These are phyloP conservation scores for Camptophora hylomeconis DNA, from an alignment of 2,329 filamentous ascomycete species.

Conservation along the genomic window DNA sequence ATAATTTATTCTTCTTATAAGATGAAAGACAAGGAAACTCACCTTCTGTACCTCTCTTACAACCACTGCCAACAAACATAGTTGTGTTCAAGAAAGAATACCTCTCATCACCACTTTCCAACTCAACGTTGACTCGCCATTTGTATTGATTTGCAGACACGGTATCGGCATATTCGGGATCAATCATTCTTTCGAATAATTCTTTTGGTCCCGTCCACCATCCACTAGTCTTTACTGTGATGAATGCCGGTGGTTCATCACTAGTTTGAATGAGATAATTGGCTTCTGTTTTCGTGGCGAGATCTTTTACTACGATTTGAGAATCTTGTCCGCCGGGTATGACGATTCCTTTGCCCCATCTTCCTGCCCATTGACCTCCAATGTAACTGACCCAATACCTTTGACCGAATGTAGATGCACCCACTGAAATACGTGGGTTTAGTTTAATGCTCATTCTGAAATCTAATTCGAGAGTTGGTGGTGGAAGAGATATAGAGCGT, in stretches of 20 bases:
- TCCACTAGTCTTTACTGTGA: conserved; percentile 33
- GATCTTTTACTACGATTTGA: conserved; percentile 35
- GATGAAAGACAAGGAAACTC: conserved; percentile 7
- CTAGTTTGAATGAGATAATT: conserved; percentile 37
- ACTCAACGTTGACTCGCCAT: conserved; percentile 33
- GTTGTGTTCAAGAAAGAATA: conserved; percentile 37
- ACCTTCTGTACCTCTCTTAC: conserved; percentile 34
- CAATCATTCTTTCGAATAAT: conserved; percentile 34
- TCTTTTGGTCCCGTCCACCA: conserved; percentile 38
- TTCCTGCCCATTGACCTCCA: conserved; percentile 38
- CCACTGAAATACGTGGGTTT: conserved; percentile 36
- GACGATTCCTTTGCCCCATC: conserved; percentile 39
- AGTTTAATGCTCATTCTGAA: conserved; percentile 41
- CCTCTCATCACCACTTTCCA: conserved; percentile 38
- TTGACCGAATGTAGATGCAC: conserved; percentile 34
- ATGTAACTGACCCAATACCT: conserved; percentile 39
- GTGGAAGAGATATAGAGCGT: conserved; percentile 33
- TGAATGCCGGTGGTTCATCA: conserved; percentile 37
- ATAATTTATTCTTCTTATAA: neutral
- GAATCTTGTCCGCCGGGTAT: conserved; percentile 39
- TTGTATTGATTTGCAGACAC: conserved; percentile 37
- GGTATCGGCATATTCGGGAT: conserved; percentile 30
- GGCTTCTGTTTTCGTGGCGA: conserved; percentile 31
- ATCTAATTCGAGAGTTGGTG: conserved; percentile 36
- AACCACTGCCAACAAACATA: conserved; percentile 38